Evolutionary conservation across 2,329 filamentous ascomycete genomes (phyloP), one percentile per base, ranked within the genome.

Genomic region (Tolypocladium album): DNA sequence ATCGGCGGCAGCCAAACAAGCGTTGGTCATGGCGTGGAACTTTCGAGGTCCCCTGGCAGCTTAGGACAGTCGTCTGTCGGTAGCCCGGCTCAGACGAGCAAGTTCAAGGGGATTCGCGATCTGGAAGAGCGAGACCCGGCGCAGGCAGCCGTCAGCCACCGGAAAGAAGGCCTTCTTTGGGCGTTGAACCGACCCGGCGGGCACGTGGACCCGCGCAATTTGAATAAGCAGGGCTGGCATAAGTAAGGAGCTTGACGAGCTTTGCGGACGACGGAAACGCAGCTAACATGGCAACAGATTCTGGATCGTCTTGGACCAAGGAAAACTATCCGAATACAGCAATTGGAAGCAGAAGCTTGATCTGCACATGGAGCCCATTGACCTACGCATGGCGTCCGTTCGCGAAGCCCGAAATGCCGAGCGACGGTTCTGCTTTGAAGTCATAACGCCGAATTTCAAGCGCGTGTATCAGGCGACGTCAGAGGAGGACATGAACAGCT

Each of bases 331-430:
- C 1, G 94, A 99, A 71, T 99, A 99, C 75, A 96, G 92, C 71
- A 97, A 99, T 72, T 99, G 94, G 94, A 99, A 99, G 75, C 91
- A 99, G 72, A 93, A 86, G 72, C 83, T 99, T 31, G 94, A 99
- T 73, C 79, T 97, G 34, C 95, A 99, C 72, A 97, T 96, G 86
- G 94, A 97, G 2, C 94, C 94, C 0, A 97, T 99, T 65, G 95
- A 99, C 72, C 79, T 99, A 55, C 89, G 94, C 42, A 94, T 97
- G 86, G 94, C 94, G 12, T 97, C 94, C 20, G 95, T 99, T 20
- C 86, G 94, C 60, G 94, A 99, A 76, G 93, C 95, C 47, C 87
- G 94, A 31, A 96, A 95, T 72, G 90, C 92, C 1, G 95, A 99
- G 68, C 85, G 94, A 34, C 86, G 94, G 6, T 99, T 99, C 74